Evolutionary conservation across 2,329 filamentous ascomycete genomes (phyloP).

Genomic region (Byssoonygena ceratinophila): DNA sequence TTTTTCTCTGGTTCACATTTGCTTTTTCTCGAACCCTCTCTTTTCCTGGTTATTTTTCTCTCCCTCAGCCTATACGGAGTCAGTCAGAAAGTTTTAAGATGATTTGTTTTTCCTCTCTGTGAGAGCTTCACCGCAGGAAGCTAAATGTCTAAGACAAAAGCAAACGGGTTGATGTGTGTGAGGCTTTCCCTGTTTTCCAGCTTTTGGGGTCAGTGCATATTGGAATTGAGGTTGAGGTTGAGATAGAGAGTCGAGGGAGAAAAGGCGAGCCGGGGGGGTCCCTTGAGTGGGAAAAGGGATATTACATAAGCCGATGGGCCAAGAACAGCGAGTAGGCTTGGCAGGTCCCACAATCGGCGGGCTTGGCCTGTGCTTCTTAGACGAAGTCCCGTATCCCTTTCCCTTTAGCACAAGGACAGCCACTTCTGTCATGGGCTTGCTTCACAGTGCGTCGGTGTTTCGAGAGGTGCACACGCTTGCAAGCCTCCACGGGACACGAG

Average conservation of each 20-base stretch:
- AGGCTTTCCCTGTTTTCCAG: neutral
- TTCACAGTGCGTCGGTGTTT: neutral
- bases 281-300: neutral
- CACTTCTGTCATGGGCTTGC: neutral
- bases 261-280: too few species aligned
- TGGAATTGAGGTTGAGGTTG: neutral
- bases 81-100: neutral
- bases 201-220: neutral
- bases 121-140: neutral
- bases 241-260: neutral
- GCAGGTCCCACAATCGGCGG: constrained; percentile 1
- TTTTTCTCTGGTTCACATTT: neutral
- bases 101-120: neutral
- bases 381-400: neutral
- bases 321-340: neutral
- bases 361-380: constrained; percentile 8
- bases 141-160: neutral
- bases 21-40: constrained; percentile 1
- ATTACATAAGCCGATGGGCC: neutral
- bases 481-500: constrained; percentile 8
- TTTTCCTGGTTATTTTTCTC: neutral
- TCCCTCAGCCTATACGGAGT: neutral
- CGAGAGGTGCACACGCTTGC: neutral
- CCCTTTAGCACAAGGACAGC: neutral
- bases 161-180: neutral